A percentile compares a stretch with the other conserved stretches of the same genome.
Conservation (phyloP, 2,329 filamentous ascomycete genomes). For the Epichloe glyceriae region DNA sequence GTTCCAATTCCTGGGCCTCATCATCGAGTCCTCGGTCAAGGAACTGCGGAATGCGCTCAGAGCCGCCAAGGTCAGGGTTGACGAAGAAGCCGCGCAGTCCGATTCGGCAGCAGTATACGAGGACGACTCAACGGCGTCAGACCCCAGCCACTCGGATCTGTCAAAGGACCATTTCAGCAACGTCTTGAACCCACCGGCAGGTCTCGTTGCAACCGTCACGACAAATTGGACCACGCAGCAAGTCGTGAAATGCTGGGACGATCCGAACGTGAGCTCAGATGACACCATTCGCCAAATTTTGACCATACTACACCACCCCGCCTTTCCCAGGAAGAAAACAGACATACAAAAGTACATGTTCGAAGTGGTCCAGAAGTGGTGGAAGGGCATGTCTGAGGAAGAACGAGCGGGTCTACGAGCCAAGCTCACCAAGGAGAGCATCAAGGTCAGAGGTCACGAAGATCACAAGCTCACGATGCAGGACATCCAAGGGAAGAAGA, state of each 20-base stretch:
- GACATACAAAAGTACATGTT: slow-evolving; percentile 79
- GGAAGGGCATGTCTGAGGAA: slow-evolving; percentile 30
- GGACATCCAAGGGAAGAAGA: slow-evolving; percentile 12
- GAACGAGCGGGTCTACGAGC: slow-evolving; percentile 12
- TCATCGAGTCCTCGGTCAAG: slow-evolving; percentile 76
- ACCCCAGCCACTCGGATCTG: slow-evolving; percentile 67
- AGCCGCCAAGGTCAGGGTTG: slow-evolving; percentile 16
- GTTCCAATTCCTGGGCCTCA: slow-evolving; percentile 73
- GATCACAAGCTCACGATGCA: slow-evolving; percentile 15
- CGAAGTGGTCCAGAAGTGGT: slow-evolving; percentile 64
- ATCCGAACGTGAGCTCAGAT: slow-evolving; percentile 51
- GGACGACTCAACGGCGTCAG: slow-evolving; percentile 54
- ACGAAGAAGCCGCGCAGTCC: slow-evolving; percentile 31
- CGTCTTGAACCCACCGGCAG: slow-evolving; percentile 31
- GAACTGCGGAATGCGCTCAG: slow-evolving; percentile 64
- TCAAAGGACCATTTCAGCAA: slow-evolving; percentile 71
- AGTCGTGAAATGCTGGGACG: slow-evolving; percentile 48
- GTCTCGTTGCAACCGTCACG: slow-evolving; percentile 16
- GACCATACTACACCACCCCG: slow-evolving; percentile 74
- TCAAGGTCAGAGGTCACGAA: slow-evolving; percentile 14
- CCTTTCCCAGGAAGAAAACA: slow-evolving; percentile 54
- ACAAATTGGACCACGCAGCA: slow-evolving; percentile 18
- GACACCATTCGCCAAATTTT: slow-evolving; percentile 66
- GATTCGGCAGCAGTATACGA: slow-evolving; percentile 50
- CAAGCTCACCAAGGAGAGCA: slow-evolving; percentile 16